Evolutionary conservation across 2,329 filamentous ascomycete genomes (phyloP).

Genomic region (Dothistroma septosporum): DNA sequence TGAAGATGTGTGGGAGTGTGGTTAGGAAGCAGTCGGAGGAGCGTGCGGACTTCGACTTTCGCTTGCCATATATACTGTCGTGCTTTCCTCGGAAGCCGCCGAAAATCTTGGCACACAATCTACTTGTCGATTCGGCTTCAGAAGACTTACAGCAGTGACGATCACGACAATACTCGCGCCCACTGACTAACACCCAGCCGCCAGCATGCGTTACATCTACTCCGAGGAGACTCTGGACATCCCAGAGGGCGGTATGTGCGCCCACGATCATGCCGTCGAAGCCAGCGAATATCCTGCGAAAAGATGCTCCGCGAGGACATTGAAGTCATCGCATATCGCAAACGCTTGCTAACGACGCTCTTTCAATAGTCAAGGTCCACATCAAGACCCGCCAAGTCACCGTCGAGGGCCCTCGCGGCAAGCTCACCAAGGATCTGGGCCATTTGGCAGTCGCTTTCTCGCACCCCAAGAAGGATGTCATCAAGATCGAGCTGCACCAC

Average conservation of each 20-base stretch:
- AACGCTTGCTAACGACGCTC: constrained; percentile 21
- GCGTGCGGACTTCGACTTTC: background rate
- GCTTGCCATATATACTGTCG: background rate
- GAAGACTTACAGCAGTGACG: background rate
- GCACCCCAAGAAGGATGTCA: constrained; percentile 75
- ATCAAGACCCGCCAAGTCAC: constrained; percentile 97
- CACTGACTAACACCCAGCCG: constrained; percentile 13
- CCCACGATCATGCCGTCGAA: constrained; percentile 7
- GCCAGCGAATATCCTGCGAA: constrained; percentile 6
- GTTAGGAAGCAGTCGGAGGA: background rate
- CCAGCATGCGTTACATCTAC: constrained; percentile 99
- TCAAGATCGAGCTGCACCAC: constrained; percentile 98
- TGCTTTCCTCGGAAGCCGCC: background rate
- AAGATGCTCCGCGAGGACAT: background rate
- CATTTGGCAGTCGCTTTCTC: constrained; percentile 97
- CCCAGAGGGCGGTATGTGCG: constrained; percentile 87
- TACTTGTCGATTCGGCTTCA: too few species aligned
- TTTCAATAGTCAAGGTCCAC: constrained; percentile 77
- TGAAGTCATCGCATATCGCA: constrained; percentile 2
- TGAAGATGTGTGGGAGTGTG: background rate
- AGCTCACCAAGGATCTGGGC: constrained; percentile 93
- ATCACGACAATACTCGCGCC: constrained; percentile 15
- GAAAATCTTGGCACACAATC: background rate
- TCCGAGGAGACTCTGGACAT: constrained; percentile 92
- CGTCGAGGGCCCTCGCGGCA: constrained; percentile 96